These are phyloP conservation scores for Cystobasidium tubakii DNA, from an alignment of 768 basidiomycete species.

Conservation along the genomic window DNA sequence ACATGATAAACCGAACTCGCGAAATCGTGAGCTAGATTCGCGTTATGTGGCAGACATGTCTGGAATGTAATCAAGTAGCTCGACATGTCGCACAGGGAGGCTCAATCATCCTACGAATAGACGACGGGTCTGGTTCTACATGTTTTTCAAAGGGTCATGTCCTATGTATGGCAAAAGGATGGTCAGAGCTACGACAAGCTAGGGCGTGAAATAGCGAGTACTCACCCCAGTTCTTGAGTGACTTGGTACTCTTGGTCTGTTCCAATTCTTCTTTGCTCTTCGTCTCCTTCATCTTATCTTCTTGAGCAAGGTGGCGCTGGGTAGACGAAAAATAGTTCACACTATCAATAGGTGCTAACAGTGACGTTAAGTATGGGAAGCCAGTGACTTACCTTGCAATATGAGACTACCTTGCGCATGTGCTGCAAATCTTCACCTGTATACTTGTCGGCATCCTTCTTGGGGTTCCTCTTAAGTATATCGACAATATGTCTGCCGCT, in stretches of 20 bases:
- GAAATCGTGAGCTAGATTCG: too few species aligned
- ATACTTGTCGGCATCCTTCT: slow-evolving; percentile 48
- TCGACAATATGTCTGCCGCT: slow-evolving; percentile 50
- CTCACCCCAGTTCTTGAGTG: slow-evolving; percentile 37
- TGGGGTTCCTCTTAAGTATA: slow-evolving; percentile 50
- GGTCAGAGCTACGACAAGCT: too few species aligned
- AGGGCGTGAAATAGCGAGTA: too few species aligned
- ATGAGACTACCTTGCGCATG: slow-evolving; percentile 50
- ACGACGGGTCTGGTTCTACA: too few species aligned
- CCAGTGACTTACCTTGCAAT: slow-evolving; percentile 44
- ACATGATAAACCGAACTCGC: too few species aligned
- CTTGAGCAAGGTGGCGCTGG: slow-evolving; percentile 49
- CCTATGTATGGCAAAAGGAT: background rate
- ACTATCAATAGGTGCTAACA: too few species aligned
- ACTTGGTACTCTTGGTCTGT: slow-evolving; percentile 37
- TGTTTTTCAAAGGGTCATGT: slow-evolving; percentile 31
- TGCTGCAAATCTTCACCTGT: slow-evolving; percentile 51
- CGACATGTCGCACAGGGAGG: too few species aligned
- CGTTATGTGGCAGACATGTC: too few species aligned
- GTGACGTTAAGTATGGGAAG: background rate
- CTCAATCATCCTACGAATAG: too few species aligned
- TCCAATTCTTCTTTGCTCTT: slow-evolving; percentile 60
- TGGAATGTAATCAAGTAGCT: too few species aligned
- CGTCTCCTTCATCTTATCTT: slow-evolving; percentile 60
- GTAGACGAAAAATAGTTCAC: background rate